Evolutionary conservation across 2,329 filamentous ascomycete species (phyloP).

Genomic region (Exserohilum rostratum): DNA sequence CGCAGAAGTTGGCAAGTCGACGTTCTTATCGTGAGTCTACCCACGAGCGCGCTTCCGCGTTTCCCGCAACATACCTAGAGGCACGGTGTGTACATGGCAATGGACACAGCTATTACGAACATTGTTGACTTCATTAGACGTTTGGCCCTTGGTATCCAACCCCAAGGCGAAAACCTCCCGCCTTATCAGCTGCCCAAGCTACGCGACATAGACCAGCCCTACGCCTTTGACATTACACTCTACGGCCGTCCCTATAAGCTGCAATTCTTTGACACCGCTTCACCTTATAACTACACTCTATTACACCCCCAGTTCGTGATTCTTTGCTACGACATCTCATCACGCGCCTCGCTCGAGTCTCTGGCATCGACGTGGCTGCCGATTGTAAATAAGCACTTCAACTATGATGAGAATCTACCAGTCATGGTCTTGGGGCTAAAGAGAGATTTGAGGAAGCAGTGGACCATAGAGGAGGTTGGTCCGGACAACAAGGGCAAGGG

Average conservation of each 20-base stretch:
- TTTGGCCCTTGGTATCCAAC: constrained; percentile 40
- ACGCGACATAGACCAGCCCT: constrained; percentile 63
- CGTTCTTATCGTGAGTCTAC: constrained; percentile 64
- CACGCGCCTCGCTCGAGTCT: constrained; percentile 57
- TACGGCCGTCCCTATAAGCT: constrained; percentile 62
- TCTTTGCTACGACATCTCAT: constrained; percentile 64
- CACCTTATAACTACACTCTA: constrained; percentile 63
- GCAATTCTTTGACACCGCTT: constrained; percentile 63
- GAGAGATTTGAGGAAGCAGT: constrained; percentile 60
- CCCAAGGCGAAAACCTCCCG: constrained; percentile 35
- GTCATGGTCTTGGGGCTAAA: constrained; percentile 66
- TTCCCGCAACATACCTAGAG: not conserved
- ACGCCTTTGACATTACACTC: constrained; percentile 63
- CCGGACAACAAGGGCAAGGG: constrained; percentile 46
- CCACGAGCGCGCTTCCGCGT: not conserved
- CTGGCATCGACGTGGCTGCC: constrained; percentile 54
- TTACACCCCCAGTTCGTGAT: constrained; percentile 61
- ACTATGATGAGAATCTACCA: constrained; percentile 58
- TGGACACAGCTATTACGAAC: not conserved
- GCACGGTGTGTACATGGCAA: not conserved
- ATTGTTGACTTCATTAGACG: constrained; percentile 27
- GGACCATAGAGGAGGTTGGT: constrained; percentile 44
- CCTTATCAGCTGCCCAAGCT: constrained; percentile 52
- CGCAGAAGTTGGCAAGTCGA: constrained; percentile 65
- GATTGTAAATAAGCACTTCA: constrained; percentile 59